phyloP scores from a whole-genome alignment of 2,329 filamentous ascomycete genomes.

The Aspergillus sp. region DNA sequence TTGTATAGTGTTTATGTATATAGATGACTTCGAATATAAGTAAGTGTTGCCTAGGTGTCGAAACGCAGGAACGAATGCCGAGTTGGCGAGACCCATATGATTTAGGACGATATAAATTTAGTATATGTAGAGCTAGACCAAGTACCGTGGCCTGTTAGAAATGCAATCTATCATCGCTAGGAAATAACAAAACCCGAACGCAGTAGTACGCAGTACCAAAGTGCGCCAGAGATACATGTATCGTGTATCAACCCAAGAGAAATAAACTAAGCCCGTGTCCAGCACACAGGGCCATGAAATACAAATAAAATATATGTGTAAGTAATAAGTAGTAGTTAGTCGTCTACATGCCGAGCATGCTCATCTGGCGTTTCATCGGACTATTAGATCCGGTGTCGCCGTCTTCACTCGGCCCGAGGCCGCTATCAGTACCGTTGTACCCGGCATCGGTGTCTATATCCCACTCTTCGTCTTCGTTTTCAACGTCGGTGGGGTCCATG shows the following conservation, averaged over 20 bases:
- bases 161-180: neutral
- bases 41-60: too few relatives aligned
- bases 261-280: neutral
- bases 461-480: conserved; percentile 64
- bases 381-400: conserved; percentile 58
- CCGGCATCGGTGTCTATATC: conserved; percentile 84
- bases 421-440: conserved; percentile 45
- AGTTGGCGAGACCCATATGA: too few relatives aligned
- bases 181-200: neutral
- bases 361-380: conserved; percentile 71
- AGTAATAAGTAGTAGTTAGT: too few relatives aligned
- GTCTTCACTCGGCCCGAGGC: conserved; percentile 64
- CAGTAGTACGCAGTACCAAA: neutral
- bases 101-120: too few relatives aligned
- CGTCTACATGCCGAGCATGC: conserved; percentile 62
- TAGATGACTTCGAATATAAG: too few relatives aligned
- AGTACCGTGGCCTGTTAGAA: too few relatives aligned
- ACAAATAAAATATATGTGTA: neutral
- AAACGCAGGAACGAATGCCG: too few relatives aligned
- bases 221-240: neutral
- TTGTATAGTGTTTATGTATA: neutral
- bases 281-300: neutral
- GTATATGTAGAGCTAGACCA: too few relatives aligned
- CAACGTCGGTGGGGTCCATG: conserved; percentile 45
- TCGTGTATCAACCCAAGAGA: neutral